A percentile compares a stretch with the other conserved stretches of the same genome.
Evolutionary conservation across 257 asterid species (phyloP).

Genomic region (Hygrophila difformis): DNA sequence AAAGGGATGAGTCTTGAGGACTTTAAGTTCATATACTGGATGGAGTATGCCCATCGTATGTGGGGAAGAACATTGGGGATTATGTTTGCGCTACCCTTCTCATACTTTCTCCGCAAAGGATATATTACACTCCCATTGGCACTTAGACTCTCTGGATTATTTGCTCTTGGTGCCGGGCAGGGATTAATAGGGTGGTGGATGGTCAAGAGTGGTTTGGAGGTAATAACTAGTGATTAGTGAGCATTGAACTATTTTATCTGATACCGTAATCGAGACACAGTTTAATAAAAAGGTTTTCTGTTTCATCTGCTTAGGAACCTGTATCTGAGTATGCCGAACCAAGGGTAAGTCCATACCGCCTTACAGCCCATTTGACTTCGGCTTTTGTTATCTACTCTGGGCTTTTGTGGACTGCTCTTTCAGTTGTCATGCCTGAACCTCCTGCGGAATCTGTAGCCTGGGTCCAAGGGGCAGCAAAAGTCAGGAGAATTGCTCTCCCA

Average conservation of each 20-base stretch:
- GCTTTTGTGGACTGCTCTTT: conserved; percentile 90
- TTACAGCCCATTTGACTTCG: conserved; percentile 91
- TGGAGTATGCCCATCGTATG: conserved; percentile 97
- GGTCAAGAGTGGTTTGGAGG: conserved; percentile 97
- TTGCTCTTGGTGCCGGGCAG: conserved; percentile 97
- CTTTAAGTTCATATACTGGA: conserved; percentile 94
- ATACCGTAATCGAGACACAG: conserved; percentile 6
- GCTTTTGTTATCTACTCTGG: conserved; percentile 87
- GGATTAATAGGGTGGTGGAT: conserved; percentile 98
- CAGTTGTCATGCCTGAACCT: conserved; percentile 98
- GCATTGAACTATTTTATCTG: background rate
- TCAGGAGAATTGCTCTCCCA: conserved; percentile 68
- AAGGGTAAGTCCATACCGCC: conserved; percentile 95
- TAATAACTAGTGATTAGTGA: conserved; percentile 23
- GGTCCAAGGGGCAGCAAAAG: conserved; percentile 85
- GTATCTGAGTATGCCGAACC: conserved; percentile 67
- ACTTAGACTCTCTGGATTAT: conserved; percentile 65
- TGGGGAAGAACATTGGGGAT: conserved; percentile 95
- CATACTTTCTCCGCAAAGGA: conserved; percentile 82
- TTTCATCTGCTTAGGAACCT: conserved; percentile 47
- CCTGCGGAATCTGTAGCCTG: conserved; percentile 70
- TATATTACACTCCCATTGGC: conserved; percentile 66
- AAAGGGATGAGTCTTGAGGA: conserved; percentile 81
- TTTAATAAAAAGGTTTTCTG: background rate
- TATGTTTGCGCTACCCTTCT: conserved; percentile 90